These are phyloP conservation scores for Closterium sp. DNA, from an alignment of 139 green algal genomes.

Conservation along the genomic window DNA sequence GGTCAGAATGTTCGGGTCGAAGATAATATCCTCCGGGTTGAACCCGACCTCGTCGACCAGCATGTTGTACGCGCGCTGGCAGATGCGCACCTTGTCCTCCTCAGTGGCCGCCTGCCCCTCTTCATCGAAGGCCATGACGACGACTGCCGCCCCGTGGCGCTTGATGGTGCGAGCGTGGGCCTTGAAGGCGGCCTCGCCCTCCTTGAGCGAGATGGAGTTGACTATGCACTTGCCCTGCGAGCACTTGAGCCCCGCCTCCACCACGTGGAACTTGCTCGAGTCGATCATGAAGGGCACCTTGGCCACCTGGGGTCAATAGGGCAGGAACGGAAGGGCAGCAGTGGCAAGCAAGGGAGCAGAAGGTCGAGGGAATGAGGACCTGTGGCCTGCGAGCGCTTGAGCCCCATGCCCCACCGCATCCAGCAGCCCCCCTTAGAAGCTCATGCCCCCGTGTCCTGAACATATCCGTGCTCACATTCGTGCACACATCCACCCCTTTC, in stretches of 20 bases:
- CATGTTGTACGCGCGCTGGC: constrained; percentile 87
- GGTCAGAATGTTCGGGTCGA: constrained; percentile 98
- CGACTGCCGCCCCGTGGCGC: constrained; percentile 84
- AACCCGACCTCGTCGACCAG: constrained; percentile 93
- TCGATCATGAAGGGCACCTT: constrained; percentile 98
- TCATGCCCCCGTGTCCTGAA: no score
- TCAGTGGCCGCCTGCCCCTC: constrained; percentile 69
- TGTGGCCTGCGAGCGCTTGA: neutral
- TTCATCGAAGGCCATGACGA: constrained; percentile 99
- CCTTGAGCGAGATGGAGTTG: constrained; percentile 97
- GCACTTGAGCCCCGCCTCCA: constrained; percentile 97
- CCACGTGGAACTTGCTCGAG: constrained; percentile 92
- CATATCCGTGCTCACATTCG: neutral
- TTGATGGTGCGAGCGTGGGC: constrained; percentile 75
- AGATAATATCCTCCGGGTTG: constrained; percentile 94
- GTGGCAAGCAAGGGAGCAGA: neutral
- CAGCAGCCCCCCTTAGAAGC: no score
- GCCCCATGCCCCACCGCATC: no score
- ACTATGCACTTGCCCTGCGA: constrained; percentile 95
- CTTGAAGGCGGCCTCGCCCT: constrained; percentile 90
- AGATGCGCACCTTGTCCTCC: constrained; percentile 86
- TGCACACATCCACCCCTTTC: neutral
- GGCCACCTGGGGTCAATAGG: constrained; percentile 7
- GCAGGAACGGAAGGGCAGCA: no score
- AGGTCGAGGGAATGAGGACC: neutral